Evolutionary conservation across 768 basidiomycete species (phyloP), one percentile per base, ranked within the genome.

Genomic region (Leccinum ochraceum): DNA sequence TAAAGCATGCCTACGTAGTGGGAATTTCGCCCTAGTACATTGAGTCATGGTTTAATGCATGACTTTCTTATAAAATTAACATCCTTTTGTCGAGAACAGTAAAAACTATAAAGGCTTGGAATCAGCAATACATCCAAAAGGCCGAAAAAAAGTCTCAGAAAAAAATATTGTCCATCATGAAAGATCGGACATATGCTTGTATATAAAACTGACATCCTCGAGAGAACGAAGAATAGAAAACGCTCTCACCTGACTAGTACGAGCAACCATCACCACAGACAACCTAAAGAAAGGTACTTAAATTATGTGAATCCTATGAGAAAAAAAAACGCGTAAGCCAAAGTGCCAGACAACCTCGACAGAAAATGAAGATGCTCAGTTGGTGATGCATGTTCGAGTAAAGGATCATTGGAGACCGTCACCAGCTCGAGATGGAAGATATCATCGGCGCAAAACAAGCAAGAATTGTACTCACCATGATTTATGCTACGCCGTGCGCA

Each of bases 181-280:
- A 74, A 57, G 64, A 67, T 87, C 83, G 83, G 86, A 87, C 86
- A 87, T 87, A 88, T 88, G 86, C 86, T 88, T 88, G 86, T 87
- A 78, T 76, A 72, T 72, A 54, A 69, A 54, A 63, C 71, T 67
- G 75, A 75, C 83, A 87, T 87, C 86, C 74, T 78, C 24, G 80
- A 59, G 11, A 60, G 44, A 56, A 48, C 28, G 56, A 3, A 32
- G 17, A 22, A 17, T 17, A n/a, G 22, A 54, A 60, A 9, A 22
- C 4, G 16, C 54, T 42, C 69, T 64, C 63, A 60, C 57, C 58
- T 59, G 9, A 30, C 17, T 42, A 3, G 39, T n/a, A 42, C 39
- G 39, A 42, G 8, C 39, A n/a, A 42, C 58, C 13, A 3, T 44
- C 14, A 4, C 16, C 20, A 34, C 26, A 14, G 16, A 17, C 39